phyloP scores from a whole-genome alignment of 805 yeast species.

The Kurtzmaniella cleridarum region DNA sequence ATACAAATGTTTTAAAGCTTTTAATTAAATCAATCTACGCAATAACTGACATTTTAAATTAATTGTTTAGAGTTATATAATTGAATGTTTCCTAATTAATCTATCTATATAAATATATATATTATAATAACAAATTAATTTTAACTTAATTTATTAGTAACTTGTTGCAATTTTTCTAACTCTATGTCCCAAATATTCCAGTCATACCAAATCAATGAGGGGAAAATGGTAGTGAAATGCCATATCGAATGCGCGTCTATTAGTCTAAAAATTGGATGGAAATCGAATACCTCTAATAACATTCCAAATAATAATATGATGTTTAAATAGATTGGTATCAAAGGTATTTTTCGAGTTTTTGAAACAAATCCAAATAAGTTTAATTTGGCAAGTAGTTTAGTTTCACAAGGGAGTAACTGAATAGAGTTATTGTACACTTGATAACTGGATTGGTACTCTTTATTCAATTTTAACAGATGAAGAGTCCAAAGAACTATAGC shows the following conservation, averaged over 20 bases:
- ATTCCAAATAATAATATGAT: constrained; percentile 27
- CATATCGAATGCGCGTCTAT: constrained; percentile 88
- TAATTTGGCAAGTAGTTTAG: constrained; percentile 27
- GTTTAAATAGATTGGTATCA: constrained; percentile 30
- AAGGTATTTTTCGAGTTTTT: constrained; percentile 24
- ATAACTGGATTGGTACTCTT: constrained; percentile 9
- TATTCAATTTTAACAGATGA: constrained; percentile 21
- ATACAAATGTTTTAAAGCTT: no score
- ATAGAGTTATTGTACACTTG: constrained; percentile 29
- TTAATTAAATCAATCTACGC: no score
- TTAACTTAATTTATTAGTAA: constrained; percentile 4
- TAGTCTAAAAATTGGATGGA: constrained; percentile 23
- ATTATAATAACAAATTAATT: background rate
- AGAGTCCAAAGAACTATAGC: constrained; percentile 29
- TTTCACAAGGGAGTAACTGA: constrained; percentile 34
- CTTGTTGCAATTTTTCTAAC: constrained; percentile 15
- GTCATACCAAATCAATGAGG: constrained; percentile 69
- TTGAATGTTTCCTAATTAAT: no score
- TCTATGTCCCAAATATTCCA: constrained; percentile 47
- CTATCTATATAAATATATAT: no score
- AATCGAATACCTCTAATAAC: constrained; percentile 31
- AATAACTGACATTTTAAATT: no score
- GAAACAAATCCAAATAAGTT: constrained; percentile 20
- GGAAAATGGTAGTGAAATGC: constrained; percentile 86
- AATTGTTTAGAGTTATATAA: no score